Evolutionary conservation across 495 filamentous ascomycete species (phyloP).

Genomic region (Thermochaetoides thermophila): DNA sequence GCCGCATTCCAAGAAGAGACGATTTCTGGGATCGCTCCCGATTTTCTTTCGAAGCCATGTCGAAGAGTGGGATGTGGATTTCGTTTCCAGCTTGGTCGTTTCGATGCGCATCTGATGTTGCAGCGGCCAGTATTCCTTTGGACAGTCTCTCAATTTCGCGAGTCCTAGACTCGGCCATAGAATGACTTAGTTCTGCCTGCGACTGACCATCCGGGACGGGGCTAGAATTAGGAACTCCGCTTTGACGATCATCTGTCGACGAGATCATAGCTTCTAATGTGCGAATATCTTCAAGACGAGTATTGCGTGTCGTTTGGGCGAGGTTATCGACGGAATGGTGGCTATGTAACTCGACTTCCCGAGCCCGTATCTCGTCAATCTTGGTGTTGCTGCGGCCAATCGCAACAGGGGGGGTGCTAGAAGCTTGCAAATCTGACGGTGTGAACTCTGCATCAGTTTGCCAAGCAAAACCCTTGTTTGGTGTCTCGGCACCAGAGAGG

Average conservation of each 20-base stretch:
- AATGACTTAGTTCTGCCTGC: too few relatives aligned
- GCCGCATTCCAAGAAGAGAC: slow-evolving; percentile 12
- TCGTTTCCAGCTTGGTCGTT: slow-evolving; percentile 34
- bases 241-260: too few relatives aligned
- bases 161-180: slow-evolving; percentile 41
- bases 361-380: slow-evolving; percentile 26
- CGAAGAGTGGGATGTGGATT: slow-evolving; percentile 23
- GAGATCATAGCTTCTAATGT: slow-evolving; percentile 38
- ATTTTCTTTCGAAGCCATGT: slow-evolving; percentile 12
- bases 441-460: slow-evolving; percentile 49
- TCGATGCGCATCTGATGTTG: slow-evolving; percentile 41
- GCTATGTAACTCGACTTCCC: slow-evolving; percentile 20
- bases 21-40: slow-evolving; percentile 9
- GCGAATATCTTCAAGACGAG: slow-evolving; percentile 36
- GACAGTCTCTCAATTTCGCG: slow-evolving; percentile 46
- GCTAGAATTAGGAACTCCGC: too few relatives aligned
- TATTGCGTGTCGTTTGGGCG: slow-evolving; percentile 5
- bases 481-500: slow-evolving; percentile 21
- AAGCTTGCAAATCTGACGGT: slow-evolving; percentile 44
- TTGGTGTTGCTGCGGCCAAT: slow-evolving; percentile 27
- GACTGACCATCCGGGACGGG: slow-evolving; percentile 11
- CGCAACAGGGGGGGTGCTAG: slow-evolving; percentile 41
- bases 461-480: slow-evolving; percentile 38
- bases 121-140: slow-evolving; percentile 43
- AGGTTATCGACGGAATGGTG: slow-evolving; percentile 1